Evolutionary conservation across 148 eudicot species (phyloP), one percentile per base, ranked within the genome.

Genomic region (Linanthus parryae): DNA sequence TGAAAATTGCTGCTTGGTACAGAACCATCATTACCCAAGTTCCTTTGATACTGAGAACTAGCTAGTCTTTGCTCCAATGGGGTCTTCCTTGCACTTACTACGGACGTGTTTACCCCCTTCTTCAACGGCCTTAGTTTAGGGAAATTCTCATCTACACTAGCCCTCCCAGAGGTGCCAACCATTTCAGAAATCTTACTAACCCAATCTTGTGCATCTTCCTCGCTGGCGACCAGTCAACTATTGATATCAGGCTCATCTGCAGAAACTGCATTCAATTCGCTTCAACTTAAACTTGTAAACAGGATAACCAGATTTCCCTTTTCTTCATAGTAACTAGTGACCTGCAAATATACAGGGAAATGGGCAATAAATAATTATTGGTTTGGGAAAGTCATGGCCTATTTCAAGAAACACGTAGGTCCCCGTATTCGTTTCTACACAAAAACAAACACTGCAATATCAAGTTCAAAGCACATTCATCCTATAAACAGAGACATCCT

Each of bases 211-310:
- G 74, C 79, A 51, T 67, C 64, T 18, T 67, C 76, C 57, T 71
- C 77, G 54, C 64, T 71, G 55, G 40, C 78, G 58, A 66, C 55
- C 61, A 54, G 54, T 42, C 54, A 50, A 27, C 64, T 62, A 36
- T 46, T 67, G 5, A 35, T 27, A 52, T 63, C 52, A 27, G 54
- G 56, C 46, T 39, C 36, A 28, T 50, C 42, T 50, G 76, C 38
- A 54, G 44, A 40, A 44, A 56, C 24, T 15, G 58, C 41, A 7
- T 18, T 28, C n/a, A n/a, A n/a, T n/a, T n/a, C n/a, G n/a, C n/a
- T n/a, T n/a, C n/a, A n/a, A 80, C 88, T 11, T 69, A 46, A 68
- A 85, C 62, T 85, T 81, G 45, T 54, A 85, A 5, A 85, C 94
- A 4, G 85, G 81, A 33, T 52, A 85, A 2, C 88, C 88, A 22